Conservation (phyloP, 179 eudicot genomes). For the Gypsophila paniculata region DNA sequence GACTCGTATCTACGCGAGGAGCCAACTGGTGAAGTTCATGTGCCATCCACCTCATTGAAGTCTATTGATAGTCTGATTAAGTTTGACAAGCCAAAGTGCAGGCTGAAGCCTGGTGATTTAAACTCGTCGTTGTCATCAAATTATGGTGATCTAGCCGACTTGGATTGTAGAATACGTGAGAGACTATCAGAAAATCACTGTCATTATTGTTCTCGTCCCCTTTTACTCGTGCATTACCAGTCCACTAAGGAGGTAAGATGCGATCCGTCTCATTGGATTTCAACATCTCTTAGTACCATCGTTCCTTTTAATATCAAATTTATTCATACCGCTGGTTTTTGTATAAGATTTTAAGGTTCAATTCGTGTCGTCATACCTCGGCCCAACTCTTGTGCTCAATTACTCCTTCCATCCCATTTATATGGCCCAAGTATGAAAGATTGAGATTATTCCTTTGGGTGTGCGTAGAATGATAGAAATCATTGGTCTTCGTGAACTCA, state of each 20-base stretch:
- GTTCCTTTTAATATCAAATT: neutral
- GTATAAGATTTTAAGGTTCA: neutral
- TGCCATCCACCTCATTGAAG: constrained; percentile 74
- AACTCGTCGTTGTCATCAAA: constrained; percentile 44
- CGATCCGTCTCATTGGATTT: constrained; percentile 1
- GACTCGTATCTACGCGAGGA: constrained; percentile 61
- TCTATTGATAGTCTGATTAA: constrained; percentile 82
- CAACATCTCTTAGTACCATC: neutral
- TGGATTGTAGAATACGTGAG: constrained; percentile 70
- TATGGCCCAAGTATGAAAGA: neutral
- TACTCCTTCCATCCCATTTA: neutral
- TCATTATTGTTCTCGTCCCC: constrained; percentile 57
- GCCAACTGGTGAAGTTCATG: constrained; percentile 68
- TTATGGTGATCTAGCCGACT: constrained; percentile 44
- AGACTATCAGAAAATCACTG: constrained; percentile 64
- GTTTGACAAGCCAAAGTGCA: constrained; percentile 81
- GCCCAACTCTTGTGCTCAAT: neutral
- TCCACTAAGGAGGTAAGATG: constrained; percentile 72
- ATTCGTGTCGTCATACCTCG: neutral
- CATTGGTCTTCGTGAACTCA: neutral
- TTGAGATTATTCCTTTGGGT: neutral
- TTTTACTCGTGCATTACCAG: constrained; percentile 56
- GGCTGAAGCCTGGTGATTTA: constrained; percentile 53
- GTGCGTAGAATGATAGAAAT: constrained; percentile 1
- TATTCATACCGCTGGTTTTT: neutral